phyloP scores from a whole-genome alignment of 768 basidiomycete genomes.

The Trichaptum fuscoviolaceum region DNA sequence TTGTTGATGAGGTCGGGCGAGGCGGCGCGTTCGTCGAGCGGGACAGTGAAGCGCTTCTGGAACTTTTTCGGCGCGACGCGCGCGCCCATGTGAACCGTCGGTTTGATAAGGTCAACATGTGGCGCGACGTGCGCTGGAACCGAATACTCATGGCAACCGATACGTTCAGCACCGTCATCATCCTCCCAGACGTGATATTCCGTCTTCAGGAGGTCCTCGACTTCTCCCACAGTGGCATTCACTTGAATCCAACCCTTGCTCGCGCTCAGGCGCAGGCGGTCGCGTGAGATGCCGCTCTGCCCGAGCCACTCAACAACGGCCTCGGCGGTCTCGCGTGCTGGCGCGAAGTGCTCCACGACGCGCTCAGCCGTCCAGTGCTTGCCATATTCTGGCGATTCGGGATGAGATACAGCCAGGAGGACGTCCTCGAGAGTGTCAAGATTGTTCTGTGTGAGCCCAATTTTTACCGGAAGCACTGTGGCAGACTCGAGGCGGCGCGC shows the following conservation, averaged over 20 bases:
- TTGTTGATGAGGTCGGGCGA: conserved; percentile 11
- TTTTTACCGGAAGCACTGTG: conserved; percentile 25
- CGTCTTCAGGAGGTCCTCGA: conserved; percentile 36
- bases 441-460: conserved; percentile 32
- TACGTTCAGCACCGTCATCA: conserved; percentile 30
- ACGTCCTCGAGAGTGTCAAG: conserved; percentile 24
- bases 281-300: conserved; percentile 19
- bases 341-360: conserved; percentile 28
- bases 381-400: conserved; percentile 29
- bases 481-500: conserved; percentile 3
- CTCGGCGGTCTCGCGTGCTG: conserved; percentile 20
- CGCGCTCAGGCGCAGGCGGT: conserved; percentile 18
- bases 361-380: conserved; percentile 29
- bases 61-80: conserved; percentile 1
- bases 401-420: conserved; percentile 31
- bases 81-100: conserved; percentile 10
- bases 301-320: conserved; percentile 29
- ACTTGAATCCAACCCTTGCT: conserved; percentile 31
- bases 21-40: conserved; percentile 14
- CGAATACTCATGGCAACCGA: conserved; percentile 39
- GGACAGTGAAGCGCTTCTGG: not conserved
- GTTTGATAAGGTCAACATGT: conserved; percentile 18
- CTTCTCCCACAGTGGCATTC: conserved; percentile 34
- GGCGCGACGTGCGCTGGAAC: conserved; percentile 32
- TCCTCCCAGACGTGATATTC: conserved; percentile 40